Evolutionary conservation across 2,329 filamentous ascomycete species (phyloP), one percentile per base, ranked within the genome.

Genomic region (Blastomyces silverae): DNA sequence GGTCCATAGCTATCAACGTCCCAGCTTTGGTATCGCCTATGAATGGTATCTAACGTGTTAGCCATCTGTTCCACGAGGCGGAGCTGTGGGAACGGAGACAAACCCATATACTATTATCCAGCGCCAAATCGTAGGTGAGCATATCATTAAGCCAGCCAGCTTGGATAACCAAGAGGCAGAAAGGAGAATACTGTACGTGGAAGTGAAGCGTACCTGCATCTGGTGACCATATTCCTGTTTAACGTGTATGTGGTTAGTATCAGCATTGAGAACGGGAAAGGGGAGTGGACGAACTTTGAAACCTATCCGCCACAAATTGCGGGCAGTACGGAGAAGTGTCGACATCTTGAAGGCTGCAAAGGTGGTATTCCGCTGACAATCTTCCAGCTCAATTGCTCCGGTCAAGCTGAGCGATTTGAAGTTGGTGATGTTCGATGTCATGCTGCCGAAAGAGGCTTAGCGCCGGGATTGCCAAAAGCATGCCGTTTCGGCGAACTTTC

Each of bases 11-110:
- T 70, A 99, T 86, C 70, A 96, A 83, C 55, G 85, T 87, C 74
- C 94, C 95, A 75, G 89, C 87, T 83, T 99, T 99, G 79, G 94
- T 99, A 81, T 99, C 94, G 82, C 93, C 92, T 94, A 76, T 68
- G 66, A 68, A 48, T 22, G 56, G 67, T 58, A 67, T 31, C 10
- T 73, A 61, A 73, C 70, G 71, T n/a, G 69, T 63, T 37, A 52
- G 64, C 66, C 55, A n/a, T n/a, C 31, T 61, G 11, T 55, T 17
- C 44, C 11, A 42, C 50, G 10, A 22, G 25, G 25, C 56, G 17
- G 7, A 15, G 10, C 22, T 48, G 44, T 13, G 44, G 44, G 25
- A 6, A 60, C 42, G 56, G 37, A 2, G 20, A 66, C 75, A 61
- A 73, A 79, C 78, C 79, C 28, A 80, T 80, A 67, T 80, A 75